Evolutionary conservation across 2,329 filamentous ascomycete species (phyloP), one percentile per base, ranked within the genome.

Genomic region (Dissoconium aciculare): DNA sequence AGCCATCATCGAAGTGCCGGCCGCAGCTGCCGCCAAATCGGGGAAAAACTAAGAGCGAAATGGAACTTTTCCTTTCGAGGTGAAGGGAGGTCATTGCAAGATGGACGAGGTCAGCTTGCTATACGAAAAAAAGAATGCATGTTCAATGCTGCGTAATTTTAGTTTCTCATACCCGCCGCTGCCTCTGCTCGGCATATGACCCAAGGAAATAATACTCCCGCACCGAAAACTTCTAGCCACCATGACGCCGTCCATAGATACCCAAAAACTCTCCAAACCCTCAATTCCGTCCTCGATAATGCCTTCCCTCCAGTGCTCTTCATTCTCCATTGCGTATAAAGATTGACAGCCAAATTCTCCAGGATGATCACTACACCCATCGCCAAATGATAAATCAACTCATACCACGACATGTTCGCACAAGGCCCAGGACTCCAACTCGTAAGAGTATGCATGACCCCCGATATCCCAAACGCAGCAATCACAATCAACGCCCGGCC

Each of bases 1-100:
- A 52, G 76, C 87, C 10, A 66, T 94, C 49, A 64, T 68, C 43
- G 85, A 94, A 57, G 67, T 98, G 31, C 84, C 85, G 2, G 74
- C 51, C n/a, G n/a, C n/a, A n/a, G n/a, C n/a, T n/a, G n/a, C n/a
- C n/a, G n/a, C n/a, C n/a, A n/a, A n/a, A n/a, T n/a, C n/a, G n/a
- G n/a, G n/a, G n/a, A n/a, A n/a, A n/a, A n/a, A n/a, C n/a, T n/a
- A n/a, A n/a, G n/a, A n/a, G n/a, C n/a, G n/a, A n/a, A n/a, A n/a
- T n/a, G n/a, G n/a, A n/a, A n/a, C n/a, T n/a, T n/a, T n/a, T n/a
- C n/a, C n/a, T n/a, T n/a, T n/a, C n/a, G n/a, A n/a, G n/a, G n/a
- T n/a, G n/a, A n/a, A n/a, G n/a, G n/a, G n/a, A n/a, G n/a, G n/a
- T n/a, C n/a, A n/a, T n/a, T n/a, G n/a, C n/a, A n/a, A n/a, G n/a